Conservation (phyloP, 305 asterid species). For the Plantago coronopus region DNA sequence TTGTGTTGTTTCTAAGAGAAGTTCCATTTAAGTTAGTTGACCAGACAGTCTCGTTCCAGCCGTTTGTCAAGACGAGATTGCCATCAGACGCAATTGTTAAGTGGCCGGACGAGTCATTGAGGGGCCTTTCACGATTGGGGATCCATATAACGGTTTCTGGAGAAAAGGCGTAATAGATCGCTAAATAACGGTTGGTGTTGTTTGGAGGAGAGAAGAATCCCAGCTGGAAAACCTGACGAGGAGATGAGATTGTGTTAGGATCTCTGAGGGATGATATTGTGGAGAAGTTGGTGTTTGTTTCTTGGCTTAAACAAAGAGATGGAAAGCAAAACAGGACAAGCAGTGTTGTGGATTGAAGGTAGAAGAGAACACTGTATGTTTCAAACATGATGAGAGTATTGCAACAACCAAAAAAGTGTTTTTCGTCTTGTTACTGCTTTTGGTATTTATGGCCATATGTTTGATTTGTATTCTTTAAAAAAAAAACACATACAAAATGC, state of each 20-base stretch:
- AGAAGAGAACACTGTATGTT: no score
- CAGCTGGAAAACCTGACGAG: neutral
- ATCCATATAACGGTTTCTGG: neutral
- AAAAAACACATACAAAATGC: no score
- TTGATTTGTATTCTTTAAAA: no score
- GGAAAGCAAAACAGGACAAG: neutral
- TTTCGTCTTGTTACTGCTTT: no score
- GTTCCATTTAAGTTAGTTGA: constrained; percentile 24
- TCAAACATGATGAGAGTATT: no score
- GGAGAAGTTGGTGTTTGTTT: constrained; percentile 29
- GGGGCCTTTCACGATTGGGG: neutral
- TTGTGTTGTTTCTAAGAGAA: constrained; percentile 6
- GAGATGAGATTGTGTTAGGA: constrained; percentile 21
- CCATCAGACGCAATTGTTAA: constrained; percentile 22
- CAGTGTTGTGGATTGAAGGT: neutral
- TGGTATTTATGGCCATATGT: no score
- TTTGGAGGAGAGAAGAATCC: constrained; percentile 2
- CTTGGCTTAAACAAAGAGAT: constrained; percentile 3
- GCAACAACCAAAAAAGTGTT: no score
- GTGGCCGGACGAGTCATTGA: neutral
- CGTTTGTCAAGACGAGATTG: constrained; percentile 22
- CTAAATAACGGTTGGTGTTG: neutral
- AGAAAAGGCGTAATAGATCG: neutral
- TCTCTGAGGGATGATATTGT: constrained; percentile 17
- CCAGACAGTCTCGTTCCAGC: neutral